Conservation (phyloP, 2,329 filamentous ascomycete genomes). For the Apiospora kogelbergensis region DNA sequence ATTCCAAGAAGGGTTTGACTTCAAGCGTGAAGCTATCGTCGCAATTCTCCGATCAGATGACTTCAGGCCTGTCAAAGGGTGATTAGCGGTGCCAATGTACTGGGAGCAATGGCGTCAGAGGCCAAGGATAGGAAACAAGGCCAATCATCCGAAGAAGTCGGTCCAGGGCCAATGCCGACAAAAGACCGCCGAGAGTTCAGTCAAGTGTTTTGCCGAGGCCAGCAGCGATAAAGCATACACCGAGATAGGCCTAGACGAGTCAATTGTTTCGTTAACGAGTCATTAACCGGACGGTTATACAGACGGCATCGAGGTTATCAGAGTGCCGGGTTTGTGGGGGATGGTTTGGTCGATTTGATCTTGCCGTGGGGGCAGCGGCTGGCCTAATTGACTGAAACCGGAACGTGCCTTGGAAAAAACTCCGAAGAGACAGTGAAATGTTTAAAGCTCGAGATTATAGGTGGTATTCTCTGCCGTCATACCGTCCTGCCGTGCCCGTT, state of each 20-base stretch:
- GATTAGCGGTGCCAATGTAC: neutral
- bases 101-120: constrained; percentile 4
- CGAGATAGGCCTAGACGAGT: too few species aligned
- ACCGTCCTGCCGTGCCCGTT: neutral
- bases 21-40: neutral
- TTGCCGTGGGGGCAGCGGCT: neutral
- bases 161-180: neutral
- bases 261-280: too few species aligned
- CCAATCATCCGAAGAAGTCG: neutral
- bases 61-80: neutral
- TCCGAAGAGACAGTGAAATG: neutral
- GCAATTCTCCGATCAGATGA: neutral
- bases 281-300: too few species aligned
- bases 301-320: neutral
- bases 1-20: neutral
- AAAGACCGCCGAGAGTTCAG: neutral
- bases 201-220: neutral
- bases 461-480: neutral
- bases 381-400: neutral
- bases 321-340: neutral
- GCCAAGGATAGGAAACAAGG: neutral
- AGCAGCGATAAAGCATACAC: neutral
- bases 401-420: neutral
- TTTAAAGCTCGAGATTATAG: neutral
- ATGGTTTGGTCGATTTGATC: neutral